Evolutionary conservation across 768 basidiomycete species (phyloP), one percentile per base, ranked within the genome.

Genomic region (Phallus indusiatus): DNA sequence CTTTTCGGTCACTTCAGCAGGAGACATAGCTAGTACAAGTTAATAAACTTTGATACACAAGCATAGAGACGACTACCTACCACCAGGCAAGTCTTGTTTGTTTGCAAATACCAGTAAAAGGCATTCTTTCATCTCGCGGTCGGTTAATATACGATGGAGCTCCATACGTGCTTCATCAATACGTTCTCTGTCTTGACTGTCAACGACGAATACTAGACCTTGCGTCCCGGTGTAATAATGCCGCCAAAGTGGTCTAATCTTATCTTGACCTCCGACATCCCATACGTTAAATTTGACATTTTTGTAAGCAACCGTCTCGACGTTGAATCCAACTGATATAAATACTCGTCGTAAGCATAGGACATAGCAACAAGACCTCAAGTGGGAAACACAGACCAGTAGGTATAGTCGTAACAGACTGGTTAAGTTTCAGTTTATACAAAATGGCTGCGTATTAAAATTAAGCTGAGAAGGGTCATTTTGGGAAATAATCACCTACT

Each of bases 241-340:
- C 74, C 95, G 81, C 95, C 95, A 98, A 47, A 98, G 78, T 22
- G 95, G 95, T 54, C 95, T 82, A 69, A 98, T 98, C 81, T 98
- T 98, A 78, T 98, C 95, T 75, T 98, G 95, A n/a, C 95, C 95
- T 67, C 95, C 95, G 46, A 98, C 95, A 69, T 96, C 93, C 92
- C 93, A 90, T 7, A 90, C 87, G 64, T 91, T 92, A 77, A 92
- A 93, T 71, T 90, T 90, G 68, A 92, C 94, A 62, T 98, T 97
- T 81, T 96, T 96, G 76, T 98, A 98, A 51, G 94, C 96, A 55
- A 98, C 95, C 3, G 95, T 98, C 75, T 98, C 95, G 61, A 98
- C 95, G 68, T 98, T 98, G 82, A 98, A 98, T 21, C 95, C 95
- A 70, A 96, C 93, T 92, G 66, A 33, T 34, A 16, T 11, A 64